These are phyloP conservation scores for Chara braunii DNA, from an alignment of 139 green algal species.

Conservation along the genomic window DNA sequence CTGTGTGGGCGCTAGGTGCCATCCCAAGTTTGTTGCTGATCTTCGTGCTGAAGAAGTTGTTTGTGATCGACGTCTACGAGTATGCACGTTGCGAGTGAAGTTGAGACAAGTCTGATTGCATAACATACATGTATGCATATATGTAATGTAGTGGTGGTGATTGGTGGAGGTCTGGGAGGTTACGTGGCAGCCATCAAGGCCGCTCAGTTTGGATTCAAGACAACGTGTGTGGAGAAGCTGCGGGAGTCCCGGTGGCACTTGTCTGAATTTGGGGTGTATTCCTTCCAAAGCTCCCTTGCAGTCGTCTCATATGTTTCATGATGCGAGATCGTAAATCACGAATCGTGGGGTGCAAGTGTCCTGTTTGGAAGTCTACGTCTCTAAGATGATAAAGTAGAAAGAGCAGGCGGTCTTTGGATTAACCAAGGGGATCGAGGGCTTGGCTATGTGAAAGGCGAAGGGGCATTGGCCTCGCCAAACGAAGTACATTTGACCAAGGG, in stretches of 20 bases:
- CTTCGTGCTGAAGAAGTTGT: no score
- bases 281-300: constrained; percentile 85
- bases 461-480: constrained; percentile 58
- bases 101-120: no score
- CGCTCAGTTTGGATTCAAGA: constrained; percentile 86
- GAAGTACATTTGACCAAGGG: constrained; percentile 73
- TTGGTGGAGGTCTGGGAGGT: constrained; percentile 89
- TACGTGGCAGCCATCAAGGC: constrained; percentile 98
- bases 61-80: no score
- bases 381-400: constrained; percentile 89
- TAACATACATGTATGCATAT: no score
- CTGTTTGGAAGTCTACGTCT: constrained; percentile 57
- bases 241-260: constrained; percentile 84
- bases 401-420: constrained; percentile 73
- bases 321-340: constrained; percentile 73
- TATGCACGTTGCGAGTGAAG: no score
- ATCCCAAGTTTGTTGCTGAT: no score
- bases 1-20: no score
- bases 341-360: constrained; percentile 70
- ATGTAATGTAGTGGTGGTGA: constrained; percentile 84
- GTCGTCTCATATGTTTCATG: constrained; percentile 81
- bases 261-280: constrained; percentile 97
- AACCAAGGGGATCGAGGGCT: constrained; percentile 91
- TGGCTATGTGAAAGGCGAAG: constrained; percentile 92
- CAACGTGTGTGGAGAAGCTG: constrained; percentile 89